Conservation (phyloP, 345 rosid genomes). For the Salix dunnii region DNA sequence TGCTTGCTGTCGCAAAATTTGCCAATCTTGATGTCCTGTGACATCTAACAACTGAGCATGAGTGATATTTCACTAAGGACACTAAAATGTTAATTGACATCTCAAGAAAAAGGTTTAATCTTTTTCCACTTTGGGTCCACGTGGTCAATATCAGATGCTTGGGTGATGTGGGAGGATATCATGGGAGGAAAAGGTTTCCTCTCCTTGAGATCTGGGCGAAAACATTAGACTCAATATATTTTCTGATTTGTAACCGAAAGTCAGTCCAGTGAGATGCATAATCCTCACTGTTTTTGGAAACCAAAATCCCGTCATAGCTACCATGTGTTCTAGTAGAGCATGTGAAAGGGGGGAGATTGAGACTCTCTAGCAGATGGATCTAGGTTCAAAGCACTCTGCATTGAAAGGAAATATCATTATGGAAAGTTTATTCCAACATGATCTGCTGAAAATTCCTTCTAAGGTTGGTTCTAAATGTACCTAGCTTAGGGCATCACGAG, state of each 20-base stretch:
- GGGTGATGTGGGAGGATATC: not conserved
- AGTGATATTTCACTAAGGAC: not conserved
- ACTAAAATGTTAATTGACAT: not conserved
- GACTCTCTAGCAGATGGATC: not conserved
- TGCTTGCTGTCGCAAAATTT: not conserved
- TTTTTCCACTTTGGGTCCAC: not conserved
- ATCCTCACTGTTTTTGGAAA: not conserved
- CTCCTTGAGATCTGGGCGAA: not conserved
- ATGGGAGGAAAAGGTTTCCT: not conserved
- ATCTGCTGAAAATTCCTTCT: not conserved
- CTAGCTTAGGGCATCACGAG: slow-evolving; percentile 2
- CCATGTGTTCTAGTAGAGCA: not conserved
- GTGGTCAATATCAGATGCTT: not conserved
- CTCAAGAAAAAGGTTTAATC: not conserved
- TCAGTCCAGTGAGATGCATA: not conserved
- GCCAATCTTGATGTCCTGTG: not conserved
- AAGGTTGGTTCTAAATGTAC: not conserved
- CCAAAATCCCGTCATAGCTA: not conserved
- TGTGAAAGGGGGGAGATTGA: not conserved
- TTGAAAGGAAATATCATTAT: not conserved
- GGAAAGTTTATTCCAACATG: not conserved
- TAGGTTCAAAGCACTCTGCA: not conserved
- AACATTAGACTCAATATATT: not conserved
- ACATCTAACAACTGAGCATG: not conserved
- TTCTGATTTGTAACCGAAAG: too few relatives aligned